Percentiles rank a stretch among this genome's conserved stretches.
Evolutionary conservation across 2,329 filamentous ascomycete genomes (phyloP).

Genomic region (Raffaelea arxii): DNA sequence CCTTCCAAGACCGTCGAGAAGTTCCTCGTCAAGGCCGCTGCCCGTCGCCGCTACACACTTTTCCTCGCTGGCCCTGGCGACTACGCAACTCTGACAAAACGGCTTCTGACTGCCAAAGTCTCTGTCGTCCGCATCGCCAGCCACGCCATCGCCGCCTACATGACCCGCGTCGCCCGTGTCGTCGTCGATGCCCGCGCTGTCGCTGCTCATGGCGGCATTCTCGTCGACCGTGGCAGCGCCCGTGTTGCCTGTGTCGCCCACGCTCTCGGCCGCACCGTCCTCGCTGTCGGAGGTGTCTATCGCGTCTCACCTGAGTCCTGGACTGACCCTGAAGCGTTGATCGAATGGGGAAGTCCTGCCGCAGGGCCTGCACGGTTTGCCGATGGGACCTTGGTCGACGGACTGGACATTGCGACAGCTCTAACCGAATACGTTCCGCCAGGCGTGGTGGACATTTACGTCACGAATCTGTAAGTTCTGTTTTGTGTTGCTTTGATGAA

Average conservation of each 20-base stretch:
- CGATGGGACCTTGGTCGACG: conserved; percentile 69
- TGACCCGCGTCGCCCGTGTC: conserved; percentile 93
- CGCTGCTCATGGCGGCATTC: conserved; percentile 75
- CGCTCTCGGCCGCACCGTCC: conserved; percentile 71
- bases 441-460: conserved; percentile 68
- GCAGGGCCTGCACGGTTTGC: conserved; percentile 68
- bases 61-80: conserved; percentile 44
- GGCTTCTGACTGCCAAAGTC: conserved; percentile 45
- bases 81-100: not conserved
- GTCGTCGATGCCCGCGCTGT: conserved; percentile 82
- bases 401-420: conserved; percentile 68
- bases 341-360: conserved; percentile 78
- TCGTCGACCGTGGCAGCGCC: conserved; percentile 75
- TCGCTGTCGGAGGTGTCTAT: conserved; percentile 85
- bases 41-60: conserved; percentile 86
- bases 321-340: conserved; percentile 69
- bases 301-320: conserved; percentile 87
- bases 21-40: conserved; percentile 78
- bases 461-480: conserved; percentile 59
- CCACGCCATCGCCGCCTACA: conserved; percentile 80
- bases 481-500: not conserved
- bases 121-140: conserved; percentile 78
- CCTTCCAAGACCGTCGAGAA: conserved; percentile 80
- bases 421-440: conserved; percentile 75
- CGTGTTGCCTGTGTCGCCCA: conserved; percentile 79